Evolutionary conservation across 805 yeast species (phyloP).

Genomic region (Isabelozyma rhagii): DNA sequence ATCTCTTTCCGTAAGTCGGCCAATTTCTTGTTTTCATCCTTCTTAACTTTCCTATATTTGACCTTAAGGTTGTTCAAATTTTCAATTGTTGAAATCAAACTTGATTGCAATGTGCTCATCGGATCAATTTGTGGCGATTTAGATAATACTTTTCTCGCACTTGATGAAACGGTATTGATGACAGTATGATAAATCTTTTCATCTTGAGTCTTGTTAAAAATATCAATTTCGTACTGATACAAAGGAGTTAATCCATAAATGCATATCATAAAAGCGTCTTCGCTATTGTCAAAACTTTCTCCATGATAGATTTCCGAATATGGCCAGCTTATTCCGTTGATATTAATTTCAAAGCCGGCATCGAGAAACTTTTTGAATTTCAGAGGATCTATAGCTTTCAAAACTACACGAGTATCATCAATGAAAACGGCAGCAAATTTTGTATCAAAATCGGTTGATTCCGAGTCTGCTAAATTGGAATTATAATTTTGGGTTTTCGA

Average conservation of each 20-base stretch:
- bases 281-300: conserved; percentile 5
- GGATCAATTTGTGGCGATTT: conserved; percentile 26
- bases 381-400: conserved; percentile 18
- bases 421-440: conserved; percentile 21
- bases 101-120: conserved; percentile 27
- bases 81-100: conserved; percentile 29
- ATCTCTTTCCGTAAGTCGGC: conserved; percentile 31
- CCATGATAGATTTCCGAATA: conserved; percentile 15
- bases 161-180: conserved; percentile 27
- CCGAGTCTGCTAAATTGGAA: conserved; percentile 11
- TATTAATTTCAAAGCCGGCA: conserved; percentile 14
- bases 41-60: conserved; percentile 29
- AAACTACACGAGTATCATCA: conserved; percentile 27
- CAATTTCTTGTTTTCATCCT: conserved; percentile 34
- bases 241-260: conserved; percentile 36
- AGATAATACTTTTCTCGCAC: conserved; percentile 17
- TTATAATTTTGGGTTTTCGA: conserved; percentile 23
- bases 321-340: conserved; percentile 35
- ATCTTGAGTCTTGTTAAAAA: conserved; percentile 10
- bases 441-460: conserved; percentile 1
- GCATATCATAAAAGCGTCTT: conserved; percentile 13
- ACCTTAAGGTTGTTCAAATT: conserved; percentile 19
- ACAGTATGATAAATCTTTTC: conserved; percentile 11
- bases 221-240: conserved; percentile 34
- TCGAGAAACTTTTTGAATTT: conserved; percentile 3